phyloP scores from a whole-genome alignment of 2,329 filamentous ascomycete genomes.

The Penicillium sp. region DNA sequence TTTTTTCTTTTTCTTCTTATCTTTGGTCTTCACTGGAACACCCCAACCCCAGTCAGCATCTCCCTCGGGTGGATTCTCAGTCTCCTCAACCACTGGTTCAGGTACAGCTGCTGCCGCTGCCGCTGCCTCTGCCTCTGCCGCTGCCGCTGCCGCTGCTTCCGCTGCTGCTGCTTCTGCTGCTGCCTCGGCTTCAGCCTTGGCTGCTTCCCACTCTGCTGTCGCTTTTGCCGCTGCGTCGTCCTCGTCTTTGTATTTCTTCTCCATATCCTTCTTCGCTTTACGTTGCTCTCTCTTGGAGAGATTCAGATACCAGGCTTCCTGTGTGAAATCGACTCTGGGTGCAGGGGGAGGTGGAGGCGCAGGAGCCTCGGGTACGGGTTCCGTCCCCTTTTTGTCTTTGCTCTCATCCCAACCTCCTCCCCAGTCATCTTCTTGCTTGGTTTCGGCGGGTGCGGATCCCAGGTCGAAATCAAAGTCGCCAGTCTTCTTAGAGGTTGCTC shows the following conservation, averaged over 20 bases:
- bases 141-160: background rate
- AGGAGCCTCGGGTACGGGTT: slow-evolving; percentile 17
- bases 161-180: background rate
- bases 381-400: slow-evolving; percentile 33
- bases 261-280: slow-evolving; percentile 32
- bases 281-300: slow-evolving; percentile 33
- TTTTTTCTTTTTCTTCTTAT: slow-evolving; percentile 37
- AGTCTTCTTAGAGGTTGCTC: slow-evolving; percentile 32
- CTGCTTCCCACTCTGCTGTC: slow-evolving; percentile 5
- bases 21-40: slow-evolving; percentile 29
- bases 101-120: slow-evolving; percentile 10
- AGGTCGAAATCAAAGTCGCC: slow-evolving; percentile 46
- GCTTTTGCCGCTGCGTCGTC: slow-evolving; percentile 11
- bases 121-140: slow-evolving; percentile 2
- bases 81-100: slow-evolving; percentile 12
- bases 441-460: slow-evolving; percentile 40
- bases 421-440: slow-evolving; percentile 32
- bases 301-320: slow-evolving; percentile 34
- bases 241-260: slow-evolving; percentile 24
- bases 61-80: slow-evolving; percentile 12
- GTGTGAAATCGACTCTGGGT: slow-evolving; percentile 21
- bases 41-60: slow-evolving; percentile 34
- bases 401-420: slow-evolving; percentile 20
- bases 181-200: slow-evolving; percentile 11
- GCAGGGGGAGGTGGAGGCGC: slow-evolving; percentile 17